Percentiles rank a stretch among this genome's conserved stretches.
Conservation (phyloP, 176 grass and related monocot genomes). For the Areca catechu region DNA sequence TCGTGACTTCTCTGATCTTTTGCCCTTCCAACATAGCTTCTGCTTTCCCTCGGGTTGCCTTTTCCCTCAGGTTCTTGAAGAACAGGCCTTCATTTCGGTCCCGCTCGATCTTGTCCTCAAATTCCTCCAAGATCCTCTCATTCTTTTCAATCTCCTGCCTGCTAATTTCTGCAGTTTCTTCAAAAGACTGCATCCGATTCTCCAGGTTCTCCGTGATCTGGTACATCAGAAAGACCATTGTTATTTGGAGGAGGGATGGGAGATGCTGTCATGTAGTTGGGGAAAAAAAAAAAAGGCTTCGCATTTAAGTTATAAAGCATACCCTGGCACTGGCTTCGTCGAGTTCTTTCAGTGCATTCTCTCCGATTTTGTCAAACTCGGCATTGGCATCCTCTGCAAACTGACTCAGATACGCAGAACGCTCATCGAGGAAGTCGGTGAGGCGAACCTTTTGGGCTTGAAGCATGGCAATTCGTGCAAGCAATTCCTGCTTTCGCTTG, state of each 20-base stretch:
- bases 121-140: constrained; percentile 70
- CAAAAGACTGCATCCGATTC: constrained; percentile 58
- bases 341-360: constrained; percentile 71
- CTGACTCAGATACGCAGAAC: constrained; percentile 60
- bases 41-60: constrained; percentile 15
- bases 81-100: constrained; percentile 83
- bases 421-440: constrained; percentile 65
- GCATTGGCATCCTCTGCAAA: constrained; percentile 64
- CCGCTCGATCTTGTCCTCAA: constrained; percentile 65
- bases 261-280: too few relatives aligned
- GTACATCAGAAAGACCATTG: not conserved
- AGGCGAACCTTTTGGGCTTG: constrained; percentile 70
- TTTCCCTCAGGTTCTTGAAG: constrained; percentile 71
- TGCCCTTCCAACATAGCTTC: constrained; percentile 49
- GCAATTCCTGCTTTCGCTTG: constrained; percentile 56
- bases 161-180: constrained; percentile 54
- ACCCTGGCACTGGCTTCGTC: constrained; percentile 64
- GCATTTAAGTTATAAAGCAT: constrained; percentile 7
- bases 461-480: constrained; percentile 69
- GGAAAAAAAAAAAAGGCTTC: not conserved
- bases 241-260: too few relatives aligned
- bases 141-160: constrained; percentile 83
- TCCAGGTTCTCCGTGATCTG: constrained; percentile 87
- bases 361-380: constrained; percentile 68
- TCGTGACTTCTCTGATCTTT: constrained; percentile 45